phyloP scores from a whole-genome alignment of 2,329 filamentous ascomycete species.

The Monilinia vaccinii-corymbosi region DNA sequence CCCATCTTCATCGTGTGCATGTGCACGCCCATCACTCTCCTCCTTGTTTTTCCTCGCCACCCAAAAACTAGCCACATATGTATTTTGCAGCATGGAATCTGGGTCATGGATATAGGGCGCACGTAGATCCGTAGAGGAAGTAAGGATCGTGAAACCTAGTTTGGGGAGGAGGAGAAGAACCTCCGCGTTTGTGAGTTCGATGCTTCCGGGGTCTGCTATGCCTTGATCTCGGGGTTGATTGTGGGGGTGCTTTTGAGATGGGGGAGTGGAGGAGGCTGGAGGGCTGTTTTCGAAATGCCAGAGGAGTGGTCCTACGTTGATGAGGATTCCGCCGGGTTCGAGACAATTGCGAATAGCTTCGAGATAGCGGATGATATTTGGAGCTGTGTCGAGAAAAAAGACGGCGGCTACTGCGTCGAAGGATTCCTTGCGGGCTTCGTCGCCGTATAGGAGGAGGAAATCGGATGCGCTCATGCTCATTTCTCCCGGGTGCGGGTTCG shows the following conservation, averaged over 20 bases:
- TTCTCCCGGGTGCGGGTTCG: constrained; percentile 38
- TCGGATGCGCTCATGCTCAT: constrained; percentile 95
- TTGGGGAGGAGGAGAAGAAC: constrained; percentile 65
- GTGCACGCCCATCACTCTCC: too few species aligned
- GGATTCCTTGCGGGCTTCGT: constrained; percentile 46
- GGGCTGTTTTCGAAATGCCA: constrained; percentile 89
- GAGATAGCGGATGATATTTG: constrained; percentile 84
- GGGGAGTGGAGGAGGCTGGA: constrained; percentile 37
- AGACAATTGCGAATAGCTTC: constrained; percentile 75
- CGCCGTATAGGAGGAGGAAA: constrained; percentile 77
- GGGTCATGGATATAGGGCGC: constrained; percentile 83
- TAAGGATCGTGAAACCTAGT: constrained; percentile 69
- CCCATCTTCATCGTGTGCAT: not conserved
- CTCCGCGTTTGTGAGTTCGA: constrained; percentile 86
- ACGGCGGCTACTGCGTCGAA: constrained; percentile 84
- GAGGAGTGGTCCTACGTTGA: constrained; percentile 83
- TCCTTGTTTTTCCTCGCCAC: constrained; percentile 58
- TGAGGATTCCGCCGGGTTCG: constrained; percentile 66
- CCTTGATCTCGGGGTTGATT: constrained; percentile 37
- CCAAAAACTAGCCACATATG: constrained; percentile 78
- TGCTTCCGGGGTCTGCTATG: constrained; percentile 80
- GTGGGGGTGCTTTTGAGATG: constrained; percentile 36
- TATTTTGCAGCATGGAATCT: constrained; percentile 76
- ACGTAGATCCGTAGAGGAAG: constrained; percentile 47
- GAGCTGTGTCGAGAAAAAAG: constrained; percentile 96